Conservation (phyloP, 2,329 filamentous ascomycete genomes). For the Monilinia laxa region DNA sequence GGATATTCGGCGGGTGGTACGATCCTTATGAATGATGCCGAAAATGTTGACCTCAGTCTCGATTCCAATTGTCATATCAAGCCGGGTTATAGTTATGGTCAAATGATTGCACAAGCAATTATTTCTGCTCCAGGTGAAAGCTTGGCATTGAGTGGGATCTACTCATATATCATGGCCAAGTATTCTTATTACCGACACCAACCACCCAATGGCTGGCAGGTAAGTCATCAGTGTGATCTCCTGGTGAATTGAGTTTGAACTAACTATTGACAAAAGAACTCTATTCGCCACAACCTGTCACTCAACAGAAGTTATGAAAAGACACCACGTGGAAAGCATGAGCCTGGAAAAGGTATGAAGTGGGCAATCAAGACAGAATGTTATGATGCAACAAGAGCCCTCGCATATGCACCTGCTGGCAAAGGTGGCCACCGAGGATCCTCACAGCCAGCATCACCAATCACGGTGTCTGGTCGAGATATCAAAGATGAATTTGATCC, state of each 20-base stretch:
- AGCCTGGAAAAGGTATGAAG: constrained; percentile 98
- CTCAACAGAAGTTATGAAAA: constrained; percentile 95
- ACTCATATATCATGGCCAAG: constrained; percentile 84
- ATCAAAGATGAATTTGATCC: constrained; percentile 53
- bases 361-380: constrained; percentile 89
- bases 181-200: constrained; percentile 92
- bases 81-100: constrained; percentile 92
- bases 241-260: background rate
- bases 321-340: constrained; percentile 85
- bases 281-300: constrained; percentile 93
- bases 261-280: constrained; percentile 61
- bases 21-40: constrained; percentile 47
- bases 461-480: constrained; percentile 54
- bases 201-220: constrained; percentile 80
- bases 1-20: constrained; percentile 41
- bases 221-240: constrained; percentile 44
- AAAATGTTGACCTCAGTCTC: constrained; percentile 71
- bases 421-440: constrained; percentile 65
- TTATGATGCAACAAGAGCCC: constrained; percentile 66
- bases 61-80: constrained; percentile 90
- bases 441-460: constrained; percentile 68
- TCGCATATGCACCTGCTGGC: constrained; percentile 48
- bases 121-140: constrained; percentile 83
- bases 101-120: constrained; percentile 96
- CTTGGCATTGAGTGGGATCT: constrained; percentile 88